These are phyloP conservation scores for Ambrosia trifida DNA, from an alignment of 129 eudicot species.

Conservation along the genomic window DNA sequence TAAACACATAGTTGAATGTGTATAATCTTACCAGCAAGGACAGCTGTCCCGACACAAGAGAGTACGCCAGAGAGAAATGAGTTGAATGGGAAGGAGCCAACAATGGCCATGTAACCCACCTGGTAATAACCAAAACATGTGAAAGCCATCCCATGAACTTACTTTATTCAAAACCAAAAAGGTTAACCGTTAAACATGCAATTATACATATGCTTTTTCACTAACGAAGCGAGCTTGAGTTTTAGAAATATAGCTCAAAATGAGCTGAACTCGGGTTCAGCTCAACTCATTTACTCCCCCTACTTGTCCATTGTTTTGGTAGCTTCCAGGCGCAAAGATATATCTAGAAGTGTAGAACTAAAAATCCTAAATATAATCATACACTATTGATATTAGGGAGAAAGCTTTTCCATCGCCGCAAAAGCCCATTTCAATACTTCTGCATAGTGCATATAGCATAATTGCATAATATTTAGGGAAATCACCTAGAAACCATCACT, in stretches of 20 bases:
- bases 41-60: constrained; percentile 90
- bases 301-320: no score
- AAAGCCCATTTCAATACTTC: neutral
- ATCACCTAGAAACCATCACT: no score
- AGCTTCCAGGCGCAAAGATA: neutral
- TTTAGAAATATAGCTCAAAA: no score
- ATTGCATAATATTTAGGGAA: neutral
- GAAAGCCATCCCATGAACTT: neutral
- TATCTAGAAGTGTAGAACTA: neutral
- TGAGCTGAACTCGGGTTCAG: no score
- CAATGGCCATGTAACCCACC: constrained; percentile 83
- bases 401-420: neutral
- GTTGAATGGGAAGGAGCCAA: constrained; percentile 90
- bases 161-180: neutral
- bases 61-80: constrained; percentile 89
- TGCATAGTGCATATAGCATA: neutral
- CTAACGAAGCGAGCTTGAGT: no score
- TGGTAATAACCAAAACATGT: constrained; percentile 29
- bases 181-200: neutral
- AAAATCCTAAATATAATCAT: neutral
- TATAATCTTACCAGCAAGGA: constrained; percentile 75
- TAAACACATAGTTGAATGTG: constrained; percentile 2
- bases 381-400: neutral
- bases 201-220: neutral
- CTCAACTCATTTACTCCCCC: neutral